Conservation (phyloP, 441 rosid genomes). For the Geranium incanum region DNA sequence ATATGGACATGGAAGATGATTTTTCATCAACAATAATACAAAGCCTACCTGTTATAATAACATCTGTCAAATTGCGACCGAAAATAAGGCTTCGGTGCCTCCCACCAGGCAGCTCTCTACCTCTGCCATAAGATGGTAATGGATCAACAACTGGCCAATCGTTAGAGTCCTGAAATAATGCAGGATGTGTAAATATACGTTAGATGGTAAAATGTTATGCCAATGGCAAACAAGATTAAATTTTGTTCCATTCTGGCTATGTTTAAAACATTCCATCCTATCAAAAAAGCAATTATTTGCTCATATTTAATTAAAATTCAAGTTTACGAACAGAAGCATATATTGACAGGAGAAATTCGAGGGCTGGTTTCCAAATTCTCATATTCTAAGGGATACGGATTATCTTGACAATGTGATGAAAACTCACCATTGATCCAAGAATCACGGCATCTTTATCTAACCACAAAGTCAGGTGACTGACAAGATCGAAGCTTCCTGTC, state of each 20-base stretch:
- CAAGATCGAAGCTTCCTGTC: constrained; percentile 92
- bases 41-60: constrained; percentile 71
- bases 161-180: constrained; percentile 50
- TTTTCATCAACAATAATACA: constrained; percentile 18
- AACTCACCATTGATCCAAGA: constrained; percentile 78
- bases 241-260: not conserved
- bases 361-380: not conserved
- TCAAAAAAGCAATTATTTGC: not conserved
- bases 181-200: constrained; percentile 14
- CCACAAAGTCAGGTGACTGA: constrained; percentile 90
- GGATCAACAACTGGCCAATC: constrained; percentile 96
- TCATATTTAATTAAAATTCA: not conserved
- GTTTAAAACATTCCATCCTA: not conserved
- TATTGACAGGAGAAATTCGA: not conserved
- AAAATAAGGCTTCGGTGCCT: constrained; percentile 87
- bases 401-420: constrained; percentile 12
- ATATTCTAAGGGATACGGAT: not conserved
- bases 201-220: constrained; percentile 14
- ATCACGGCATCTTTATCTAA: constrained; percentile 80
- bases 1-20: not conserved
- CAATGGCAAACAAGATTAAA: not conserved
- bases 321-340: not conserved
- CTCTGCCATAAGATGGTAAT: constrained; percentile 91
- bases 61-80: constrained; percentile 85
- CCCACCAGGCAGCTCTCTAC: constrained; percentile 82